These are phyloP conservation scores for Plasmodium berghei DNA, from an alignment of 169 alveolate genomes.

Conservation along the genomic window DNA sequence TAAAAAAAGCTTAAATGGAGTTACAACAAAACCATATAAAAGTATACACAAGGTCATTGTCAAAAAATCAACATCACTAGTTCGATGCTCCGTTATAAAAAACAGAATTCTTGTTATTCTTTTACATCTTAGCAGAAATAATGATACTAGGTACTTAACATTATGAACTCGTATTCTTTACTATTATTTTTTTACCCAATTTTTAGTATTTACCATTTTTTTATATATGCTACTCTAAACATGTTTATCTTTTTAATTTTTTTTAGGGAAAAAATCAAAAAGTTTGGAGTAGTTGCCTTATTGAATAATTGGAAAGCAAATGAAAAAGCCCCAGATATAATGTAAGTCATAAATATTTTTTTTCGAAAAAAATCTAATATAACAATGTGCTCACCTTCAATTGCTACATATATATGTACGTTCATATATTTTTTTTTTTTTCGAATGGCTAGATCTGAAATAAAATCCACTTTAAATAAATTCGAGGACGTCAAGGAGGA, in stretches of 20 bases:
- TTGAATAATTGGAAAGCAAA: conserved; percentile 22
- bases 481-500: no score
- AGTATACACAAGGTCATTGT: conserved; percentile 12
- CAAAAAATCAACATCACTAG: conserved; percentile 15
- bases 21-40: not conserved
- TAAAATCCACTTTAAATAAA: no score
- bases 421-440: no score
- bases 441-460: no score
- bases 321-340: conserved; percentile 14
- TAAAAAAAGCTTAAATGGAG: no score
- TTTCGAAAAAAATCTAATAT: no score
- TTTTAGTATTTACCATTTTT: not conserved
- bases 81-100: conserved; percentile 16
- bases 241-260: not conserved
- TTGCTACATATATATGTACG: no score
- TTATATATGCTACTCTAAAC: not conserved
- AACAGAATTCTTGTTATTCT: conserved; percentile 27
- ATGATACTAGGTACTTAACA: conserved; percentile 13
- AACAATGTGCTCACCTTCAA: no score
- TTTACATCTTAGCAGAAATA: not conserved
- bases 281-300: conserved; percentile 17
- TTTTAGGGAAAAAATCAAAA: conserved; percentile 33
- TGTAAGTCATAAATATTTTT: conserved; percentile 6
- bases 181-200: not conserved
- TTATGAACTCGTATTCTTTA: not conserved